Conservation (phyloP, 2,329 filamentous ascomycete species). For the Dryadomyces quercivorus region DNA sequence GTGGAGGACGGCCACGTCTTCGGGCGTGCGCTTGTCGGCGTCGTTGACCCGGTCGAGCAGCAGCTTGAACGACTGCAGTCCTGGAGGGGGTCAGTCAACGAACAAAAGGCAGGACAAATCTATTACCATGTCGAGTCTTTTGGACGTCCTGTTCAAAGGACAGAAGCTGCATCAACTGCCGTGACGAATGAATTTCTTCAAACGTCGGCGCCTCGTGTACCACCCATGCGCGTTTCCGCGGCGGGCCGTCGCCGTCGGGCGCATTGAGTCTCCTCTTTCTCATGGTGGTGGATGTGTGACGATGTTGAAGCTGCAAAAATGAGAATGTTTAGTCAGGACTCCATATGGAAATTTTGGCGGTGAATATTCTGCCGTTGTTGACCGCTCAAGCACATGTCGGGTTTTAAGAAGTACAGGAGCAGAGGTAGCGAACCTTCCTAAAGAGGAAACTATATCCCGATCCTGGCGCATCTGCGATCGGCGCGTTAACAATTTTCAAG, state of each 20-base stretch:
- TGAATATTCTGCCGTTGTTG: not conserved
- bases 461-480: not conserved
- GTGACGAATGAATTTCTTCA: slow-evolving; percentile 49
- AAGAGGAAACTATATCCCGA: not conserved
- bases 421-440: not conserved
- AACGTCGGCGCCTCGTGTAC: slow-evolving; percentile 43
- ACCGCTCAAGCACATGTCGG: not conserved
- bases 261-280: slow-evolving; percentile 30
- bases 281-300: slow-evolving; percentile 20
- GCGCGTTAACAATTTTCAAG: not conserved
- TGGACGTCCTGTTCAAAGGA: slow-evolving; percentile 58
- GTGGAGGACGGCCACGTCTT: slow-evolving; percentile 47
- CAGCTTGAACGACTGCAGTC: slow-evolving; percentile 55
- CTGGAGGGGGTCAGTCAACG: slow-evolving; percentile 21
- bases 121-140: slow-evolving; percentile 51
- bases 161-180: slow-evolving; percentile 57
- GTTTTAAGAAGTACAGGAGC: not conserved
- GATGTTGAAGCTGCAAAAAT: not conserved
- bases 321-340: not conserved
- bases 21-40: slow-evolving; percentile 30
- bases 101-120: slow-evolving; percentile 7
- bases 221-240: slow-evolving; percentile 43
- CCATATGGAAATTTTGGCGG: slow-evolving; percentile 2
- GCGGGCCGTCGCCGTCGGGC: slow-evolving; percentile 26
- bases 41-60: slow-evolving; percentile 56